phyloP scores from a whole-genome alignment of 2,329 filamentous ascomycete genomes.

The Chaetothyriales sp. region DNA sequence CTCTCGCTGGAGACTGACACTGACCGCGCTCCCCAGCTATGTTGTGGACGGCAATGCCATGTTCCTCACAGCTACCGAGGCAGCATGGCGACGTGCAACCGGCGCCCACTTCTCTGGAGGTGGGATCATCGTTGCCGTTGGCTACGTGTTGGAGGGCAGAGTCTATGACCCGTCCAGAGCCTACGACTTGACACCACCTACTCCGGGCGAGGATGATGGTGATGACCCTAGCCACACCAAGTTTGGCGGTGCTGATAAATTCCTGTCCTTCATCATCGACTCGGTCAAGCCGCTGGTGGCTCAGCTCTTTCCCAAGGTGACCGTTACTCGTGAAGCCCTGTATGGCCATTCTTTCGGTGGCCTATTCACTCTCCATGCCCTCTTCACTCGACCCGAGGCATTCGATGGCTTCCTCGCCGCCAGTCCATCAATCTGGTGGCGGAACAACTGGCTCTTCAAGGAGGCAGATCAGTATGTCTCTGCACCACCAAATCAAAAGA shows the following conservation, averaged over 20 bases:
- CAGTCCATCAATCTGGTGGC: constrained; percentile 37
- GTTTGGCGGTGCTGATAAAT: constrained; percentile 30
- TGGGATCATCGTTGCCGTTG: constrained; percentile 18
- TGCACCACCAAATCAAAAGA: constrained; percentile 1
- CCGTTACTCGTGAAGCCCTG: constrained; percentile 27
- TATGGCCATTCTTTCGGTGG: constrained; percentile 38
- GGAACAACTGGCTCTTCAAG: constrained; percentile 27
- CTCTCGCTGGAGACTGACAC: neutral
- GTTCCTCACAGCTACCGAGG: constrained; percentile 18
- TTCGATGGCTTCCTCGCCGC: constrained; percentile 33
- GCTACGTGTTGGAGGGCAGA: constrained; percentile 14
- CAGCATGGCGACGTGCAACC: constrained; percentile 12
- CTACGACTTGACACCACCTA: constrained; percentile 16
- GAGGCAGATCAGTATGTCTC: constrained; percentile 20
- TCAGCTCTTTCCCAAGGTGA: constrained; percentile 20
- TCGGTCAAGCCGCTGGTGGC: constrained; percentile 23
- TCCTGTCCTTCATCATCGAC: constrained; percentile 29
- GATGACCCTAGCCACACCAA: neutral
- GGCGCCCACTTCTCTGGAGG: constrained; percentile 8
- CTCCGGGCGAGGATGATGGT: constrained; percentile 19
- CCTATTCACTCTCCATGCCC: constrained; percentile 32
- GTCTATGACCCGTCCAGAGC: constrained; percentile 16
- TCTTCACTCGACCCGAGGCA: constrained; percentile 27
- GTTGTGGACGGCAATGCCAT: constrained; percentile 21
- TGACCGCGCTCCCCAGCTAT: constrained; percentile 11